These are phyloP conservation scores for Ceriops tagal DNA, from an alignment of 345 rosid genomes.

Conservation along the genomic window DNA sequence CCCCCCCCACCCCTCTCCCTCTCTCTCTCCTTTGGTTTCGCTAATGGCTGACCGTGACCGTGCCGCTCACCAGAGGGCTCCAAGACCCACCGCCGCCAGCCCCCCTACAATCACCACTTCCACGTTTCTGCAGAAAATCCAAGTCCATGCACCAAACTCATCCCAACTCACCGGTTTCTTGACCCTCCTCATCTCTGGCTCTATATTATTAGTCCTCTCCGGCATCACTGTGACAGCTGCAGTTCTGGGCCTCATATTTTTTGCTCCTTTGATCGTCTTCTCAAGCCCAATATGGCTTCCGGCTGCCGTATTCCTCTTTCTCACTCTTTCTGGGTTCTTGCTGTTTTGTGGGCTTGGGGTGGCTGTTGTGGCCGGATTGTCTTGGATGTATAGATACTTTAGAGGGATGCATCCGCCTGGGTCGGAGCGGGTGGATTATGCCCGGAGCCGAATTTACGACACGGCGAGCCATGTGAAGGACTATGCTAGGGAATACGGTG, in stretches of 20 bases:
- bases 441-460: conserved; percentile 65
- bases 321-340: conserved; percentile 38
- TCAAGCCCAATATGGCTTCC: conserved; percentile 85
- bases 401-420: conserved; percentile 72
- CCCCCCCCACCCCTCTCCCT: too few relatives aligned
- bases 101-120: conserved; percentile 23
- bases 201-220: conserved; percentile 61
- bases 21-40: background rate
- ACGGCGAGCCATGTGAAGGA: conserved; percentile 82
- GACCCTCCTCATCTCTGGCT: conserved; percentile 51
- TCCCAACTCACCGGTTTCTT: conserved; percentile 53
- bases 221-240: conserved; percentile 50
- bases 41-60: conserved; percentile 31
- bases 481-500: conserved; percentile 80
- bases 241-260: conserved; percentile 46
- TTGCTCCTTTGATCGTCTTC: conserved; percentile 56
- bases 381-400: conserved; percentile 67
- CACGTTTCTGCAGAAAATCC: conserved; percentile 45
- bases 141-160: conserved; percentile 50
- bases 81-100: conserved; percentile 6
- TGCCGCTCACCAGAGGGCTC: conserved; percentile 10
- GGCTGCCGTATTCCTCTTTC: conserved; percentile 30
- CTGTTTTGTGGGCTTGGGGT: conserved; percentile 49
- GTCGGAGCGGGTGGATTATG: conserved; percentile 61
- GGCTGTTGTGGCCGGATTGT: conserved; percentile 36